Evolutionary conservation across 2,329 filamentous ascomycete species (phyloP), one percentile per base, ranked within the genome.

Genomic region (Metarhizium robertsii): DNA sequence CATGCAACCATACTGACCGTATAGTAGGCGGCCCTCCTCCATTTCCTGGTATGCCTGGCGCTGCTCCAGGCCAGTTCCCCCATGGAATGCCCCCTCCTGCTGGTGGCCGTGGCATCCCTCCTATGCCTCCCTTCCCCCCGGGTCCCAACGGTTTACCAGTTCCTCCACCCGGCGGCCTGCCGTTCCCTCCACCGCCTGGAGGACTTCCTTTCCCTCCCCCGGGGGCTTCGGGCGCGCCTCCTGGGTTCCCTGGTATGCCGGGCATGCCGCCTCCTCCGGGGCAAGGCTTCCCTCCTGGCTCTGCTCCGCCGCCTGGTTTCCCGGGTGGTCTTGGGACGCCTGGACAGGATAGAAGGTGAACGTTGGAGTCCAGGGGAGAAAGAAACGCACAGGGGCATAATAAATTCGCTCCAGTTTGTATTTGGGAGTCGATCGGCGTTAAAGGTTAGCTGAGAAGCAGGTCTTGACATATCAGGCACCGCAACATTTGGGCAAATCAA

Each of bases 21-120:
- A 7, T 42, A 32, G 7, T 20, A 59, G 74, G 77, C 57, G 70
- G 73, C 42, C 83, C 82, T 55, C 84, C 83, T 48, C 82, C 81
- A 30, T 86, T 85, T 63, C 79, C 78, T 52, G 75, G 71, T 25
- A 73, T 76, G 62, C 73, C 73, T 66, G 49, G 30, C 25, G 42
- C 51, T 13, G 25, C 51, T 53, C 51, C 51, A 36, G 51, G 40
- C 40, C 51, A 53, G 11, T 47, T 53, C 10, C 51, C 51, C n/a
- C 48, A 50, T 6, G 51, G 51, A n/a, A 53, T 53, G 20, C 40
- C 51, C 30, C 51, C 79, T 57, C 80, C 81, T 46, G 79, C 76
- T 57, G 78, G 75, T 36, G 57, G 57, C 55, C 75, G 78, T 62
- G 79, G 79, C 59, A 73, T 77, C 66, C 71, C 72, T 40, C 69